phyloP scores from a whole-genome alignment of 2,329 filamentous ascomycete genomes.

The Rutstroemia sp. region DNA sequence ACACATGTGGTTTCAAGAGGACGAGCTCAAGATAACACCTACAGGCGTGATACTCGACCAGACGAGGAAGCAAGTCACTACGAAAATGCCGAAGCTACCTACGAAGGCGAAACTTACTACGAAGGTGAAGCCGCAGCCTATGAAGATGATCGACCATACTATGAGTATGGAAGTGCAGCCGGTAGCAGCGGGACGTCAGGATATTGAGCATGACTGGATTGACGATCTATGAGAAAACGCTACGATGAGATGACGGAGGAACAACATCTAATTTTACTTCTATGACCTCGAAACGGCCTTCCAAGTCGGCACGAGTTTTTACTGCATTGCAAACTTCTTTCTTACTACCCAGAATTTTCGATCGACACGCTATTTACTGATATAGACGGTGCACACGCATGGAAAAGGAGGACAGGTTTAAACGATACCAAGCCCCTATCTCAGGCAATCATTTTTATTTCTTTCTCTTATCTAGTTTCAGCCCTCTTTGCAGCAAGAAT shows the following conservation, averaged over 20 bases:
- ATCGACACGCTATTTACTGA: not conserved
- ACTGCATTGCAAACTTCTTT: not conserved
- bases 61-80: conserved; percentile 21
- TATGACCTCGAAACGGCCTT: not conserved
- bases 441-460: not conserved
- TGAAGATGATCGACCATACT: conserved; percentile 22
- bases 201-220: not conserved
- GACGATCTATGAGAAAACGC: not conserved
- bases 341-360: not conserved
- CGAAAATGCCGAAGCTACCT: conserved; percentile 12
- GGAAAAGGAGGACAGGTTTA: not conserved
- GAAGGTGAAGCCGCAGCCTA: conserved; percentile 20
- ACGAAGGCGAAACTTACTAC: conserved; percentile 23
- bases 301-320: not conserved
- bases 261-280: not conserved
- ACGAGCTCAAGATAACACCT: conserved; percentile 37
- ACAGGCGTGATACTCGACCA: conserved; percentile 30
- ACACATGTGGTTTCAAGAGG: conserved; percentile 40
- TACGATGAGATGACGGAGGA: not conserved
- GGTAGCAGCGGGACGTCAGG: conserved; percentile 20
- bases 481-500: not conserved
- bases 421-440: not conserved
- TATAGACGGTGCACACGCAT: not conserved
- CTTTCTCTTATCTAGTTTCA: not conserved
- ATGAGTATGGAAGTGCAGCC: conserved; percentile 27